Conservation (phyloP, 371 early-diverging fungal species). For the Apophysomyces trapeziformis region DNA sequence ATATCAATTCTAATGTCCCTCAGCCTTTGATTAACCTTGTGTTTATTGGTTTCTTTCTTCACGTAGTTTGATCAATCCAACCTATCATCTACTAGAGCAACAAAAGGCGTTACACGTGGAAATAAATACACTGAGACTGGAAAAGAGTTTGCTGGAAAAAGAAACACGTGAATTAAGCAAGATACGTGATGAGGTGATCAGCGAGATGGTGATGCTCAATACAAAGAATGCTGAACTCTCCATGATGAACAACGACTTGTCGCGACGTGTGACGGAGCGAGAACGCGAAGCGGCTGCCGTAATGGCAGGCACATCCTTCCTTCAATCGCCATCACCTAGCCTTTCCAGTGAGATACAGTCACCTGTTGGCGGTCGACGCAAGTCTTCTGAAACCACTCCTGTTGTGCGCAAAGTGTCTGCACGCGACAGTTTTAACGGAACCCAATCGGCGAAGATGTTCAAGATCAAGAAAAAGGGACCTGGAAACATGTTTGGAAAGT, state of each 20-base stretch:
- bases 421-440: constrained; percentile 35
- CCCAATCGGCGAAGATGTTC: constrained; percentile 40
- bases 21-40: not conserved
- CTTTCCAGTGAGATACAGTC: constrained; percentile 26
- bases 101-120: constrained; percentile 33
- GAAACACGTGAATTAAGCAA: constrained; percentile 35
- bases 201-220: constrained; percentile 59
- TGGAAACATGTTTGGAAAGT: constrained; percentile 52
- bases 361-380: constrained; percentile 20
- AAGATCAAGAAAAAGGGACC: constrained; percentile 44
- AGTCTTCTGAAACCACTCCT: constrained; percentile 18
- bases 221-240: constrained; percentile 59
- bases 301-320: constrained; percentile 29
- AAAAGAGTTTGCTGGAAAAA: constrained; percentile 29
- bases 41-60: not conserved
- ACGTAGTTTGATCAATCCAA: constrained; percentile 19
- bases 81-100: constrained; percentile 22
- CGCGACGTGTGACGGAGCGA: constrained; percentile 43
- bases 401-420: constrained; percentile 25
- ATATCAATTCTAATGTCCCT: not conserved
- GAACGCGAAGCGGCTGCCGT: constrained; percentile 36
- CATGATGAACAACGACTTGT: constrained; percentile 60
- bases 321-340: constrained; percentile 29
- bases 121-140: constrained; percentile 34
- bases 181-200: constrained; percentile 45